phyloP scores from a whole-genome alignment of 2,329 filamentous ascomycete species.

The Calonectria crousiana region DNA sequence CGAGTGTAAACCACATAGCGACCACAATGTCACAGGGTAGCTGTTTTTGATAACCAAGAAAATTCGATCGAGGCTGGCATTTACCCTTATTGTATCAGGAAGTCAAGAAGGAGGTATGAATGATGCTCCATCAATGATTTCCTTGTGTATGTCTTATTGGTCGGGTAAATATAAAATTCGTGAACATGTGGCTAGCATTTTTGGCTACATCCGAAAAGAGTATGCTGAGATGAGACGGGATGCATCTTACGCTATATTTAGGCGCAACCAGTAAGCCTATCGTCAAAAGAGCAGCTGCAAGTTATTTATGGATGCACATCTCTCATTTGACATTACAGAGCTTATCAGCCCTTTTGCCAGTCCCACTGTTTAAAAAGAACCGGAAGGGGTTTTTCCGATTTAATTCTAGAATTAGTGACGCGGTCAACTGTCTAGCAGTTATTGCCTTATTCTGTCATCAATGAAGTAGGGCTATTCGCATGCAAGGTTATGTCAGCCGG shows the following conservation, averaged over 20 bases:
- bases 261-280: neutral
- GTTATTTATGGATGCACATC: neutral
- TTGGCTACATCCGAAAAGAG: neutral
- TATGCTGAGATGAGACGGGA: neutral
- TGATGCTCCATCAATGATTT: neutral
- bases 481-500: neutral
- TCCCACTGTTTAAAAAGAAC: neutral
- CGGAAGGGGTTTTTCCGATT: neutral
- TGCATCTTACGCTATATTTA: neutral
- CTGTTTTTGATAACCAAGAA: neutral
- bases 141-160: neutral
- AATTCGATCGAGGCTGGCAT: neutral
- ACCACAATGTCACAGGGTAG: neutral
- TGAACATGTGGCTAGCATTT: neutral
- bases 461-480: neutral
- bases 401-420: neutral
- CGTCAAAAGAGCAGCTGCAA: neutral
- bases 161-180: neutral
- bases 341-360: neutral
- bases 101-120: neutral
- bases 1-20: neutral
- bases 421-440: neutral
- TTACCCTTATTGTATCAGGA: neutral
- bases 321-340: neutral
- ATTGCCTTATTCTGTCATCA: neutral